phyloP scores from a whole-genome alignment of 441 rosid genomes.

The Theobroma grandiflorum region DNA sequence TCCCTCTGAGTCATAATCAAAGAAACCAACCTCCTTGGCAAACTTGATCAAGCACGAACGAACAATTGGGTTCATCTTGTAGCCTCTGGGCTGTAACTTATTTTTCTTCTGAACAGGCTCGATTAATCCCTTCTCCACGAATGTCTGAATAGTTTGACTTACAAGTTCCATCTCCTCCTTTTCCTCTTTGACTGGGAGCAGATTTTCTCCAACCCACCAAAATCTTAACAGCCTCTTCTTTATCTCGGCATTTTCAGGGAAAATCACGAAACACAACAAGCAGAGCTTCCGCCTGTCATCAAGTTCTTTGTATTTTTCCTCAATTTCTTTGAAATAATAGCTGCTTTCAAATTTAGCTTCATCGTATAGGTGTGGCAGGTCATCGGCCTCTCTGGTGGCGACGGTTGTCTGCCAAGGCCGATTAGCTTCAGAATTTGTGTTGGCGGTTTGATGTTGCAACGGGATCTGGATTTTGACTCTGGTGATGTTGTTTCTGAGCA shows the following conservation, averaged over 20 bases:
- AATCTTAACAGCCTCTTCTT: conserved; percentile 51
- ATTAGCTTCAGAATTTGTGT: conserved; percentile 17
- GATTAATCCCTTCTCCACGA: conserved; percentile 35
- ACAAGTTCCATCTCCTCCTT: conserved; percentile 28
- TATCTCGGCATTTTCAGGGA: conserved; percentile 53
- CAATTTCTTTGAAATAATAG: conserved; percentile 29
- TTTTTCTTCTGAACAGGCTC: conserved; percentile 37
- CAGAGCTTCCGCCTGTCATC: conserved; percentile 4
- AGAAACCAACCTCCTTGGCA: conserved; percentile 33
- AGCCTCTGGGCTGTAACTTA: conserved; percentile 31
- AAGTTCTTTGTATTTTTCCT: conserved; percentile 21
- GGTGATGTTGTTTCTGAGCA: conserved; percentile 40
- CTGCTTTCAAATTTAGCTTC: not conserved
- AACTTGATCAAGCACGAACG: conserved; percentile 49
- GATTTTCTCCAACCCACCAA: conserved; percentile 64
- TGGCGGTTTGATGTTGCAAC: conserved; percentile 30
- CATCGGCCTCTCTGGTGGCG: not conserved
- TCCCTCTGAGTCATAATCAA: conserved; percentile 30
- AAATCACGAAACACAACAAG: conserved; percentile 46
- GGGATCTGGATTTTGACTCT: conserved; percentile 45
- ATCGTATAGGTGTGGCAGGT: conserved; percentile 26
- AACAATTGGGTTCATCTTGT: conserved; percentile 45
- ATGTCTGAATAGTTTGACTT: conserved; percentile 22
- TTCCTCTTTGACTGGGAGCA: not conserved
- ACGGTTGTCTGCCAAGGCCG: conserved; percentile 13